Percentiles rank a stretch among this genome's conserved stretches.
These are phyloP conservation scores for Dactylellina leptospora DNA, from an alignment of 2,329 filamentous ascomycete genomes.

Conservation along the genomic window DNA sequence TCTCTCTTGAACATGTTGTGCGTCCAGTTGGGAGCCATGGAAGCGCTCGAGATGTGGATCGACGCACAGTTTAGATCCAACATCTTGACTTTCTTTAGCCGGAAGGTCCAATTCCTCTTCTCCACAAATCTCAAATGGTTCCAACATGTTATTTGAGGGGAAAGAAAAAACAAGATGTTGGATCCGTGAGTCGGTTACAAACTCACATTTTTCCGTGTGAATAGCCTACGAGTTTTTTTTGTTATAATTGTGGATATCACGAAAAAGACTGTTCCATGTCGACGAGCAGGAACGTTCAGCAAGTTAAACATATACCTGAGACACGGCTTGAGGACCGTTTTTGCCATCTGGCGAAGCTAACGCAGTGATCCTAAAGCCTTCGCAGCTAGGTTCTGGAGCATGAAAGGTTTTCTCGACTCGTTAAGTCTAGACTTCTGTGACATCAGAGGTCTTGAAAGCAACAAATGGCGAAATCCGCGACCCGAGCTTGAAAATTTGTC, in stretches of 20 bases:
- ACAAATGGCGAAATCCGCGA: constrained; percentile 14
- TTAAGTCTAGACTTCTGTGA: constrained; percentile 1
- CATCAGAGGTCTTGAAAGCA: constrained; percentile 21
- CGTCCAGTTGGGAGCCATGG: background rate
- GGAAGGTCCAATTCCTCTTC: constrained; percentile 5
- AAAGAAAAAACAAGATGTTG: constrained; percentile 23
- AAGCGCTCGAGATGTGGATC: constrained; percentile 13
- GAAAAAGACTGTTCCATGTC: constrained; percentile 33
- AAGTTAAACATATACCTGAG: constrained; percentile 33
- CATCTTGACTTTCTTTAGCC: constrained; percentile 22
- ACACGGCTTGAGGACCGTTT: constrained; percentile 29
- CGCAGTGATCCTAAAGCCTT: constrained; percentile 12
- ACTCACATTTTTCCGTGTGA: constrained; percentile 8
- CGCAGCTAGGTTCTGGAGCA: background rate
- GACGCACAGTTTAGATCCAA: constrained; percentile 1
- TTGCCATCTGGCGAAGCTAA: background rate
- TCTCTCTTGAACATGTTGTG: background rate
- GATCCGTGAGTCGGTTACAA: constrained; percentile 28
- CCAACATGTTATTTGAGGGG: constrained; percentile 11
- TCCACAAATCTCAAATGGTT: constrained; percentile 5
- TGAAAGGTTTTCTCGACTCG: background rate
- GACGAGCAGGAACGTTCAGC: background rate
- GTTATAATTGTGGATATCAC: constrained; percentile 19
- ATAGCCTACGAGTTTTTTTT: constrained; percentile 18
- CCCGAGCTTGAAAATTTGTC: constrained; percentile 13